These are phyloP conservation scores for Grosmannia serpens DNA, from an alignment of 2,329 filamentous ascomycete genomes.

Conservation along the genomic window DNA sequence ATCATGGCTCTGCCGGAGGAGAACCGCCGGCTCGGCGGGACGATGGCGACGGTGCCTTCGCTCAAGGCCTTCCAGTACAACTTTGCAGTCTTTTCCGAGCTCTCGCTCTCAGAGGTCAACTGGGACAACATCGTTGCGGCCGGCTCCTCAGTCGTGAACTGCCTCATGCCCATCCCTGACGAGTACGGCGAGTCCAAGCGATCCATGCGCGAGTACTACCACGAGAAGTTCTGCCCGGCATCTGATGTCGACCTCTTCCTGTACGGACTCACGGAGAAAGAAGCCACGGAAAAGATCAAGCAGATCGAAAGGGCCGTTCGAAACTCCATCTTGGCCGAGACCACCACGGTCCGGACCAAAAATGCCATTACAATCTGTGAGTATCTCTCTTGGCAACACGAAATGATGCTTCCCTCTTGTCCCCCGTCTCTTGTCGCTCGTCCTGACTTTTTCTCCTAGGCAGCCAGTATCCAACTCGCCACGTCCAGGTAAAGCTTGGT, in stretches of 20 bases:
- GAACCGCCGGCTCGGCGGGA: conserved; percentile 49
- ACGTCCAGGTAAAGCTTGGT: conserved; percentile 42
- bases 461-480: conserved; percentile 71
- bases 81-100: conserved; percentile 74
- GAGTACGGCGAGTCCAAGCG: conserved; percentile 52
- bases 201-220: conserved; percentile 61
- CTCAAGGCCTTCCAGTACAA: conserved; percentile 55
- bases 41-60: conserved; percentile 55
- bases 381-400: background rate
- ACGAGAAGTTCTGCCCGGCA: conserved; percentile 68
- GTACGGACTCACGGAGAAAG: conserved; percentile 64
- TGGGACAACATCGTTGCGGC: conserved; percentile 77
- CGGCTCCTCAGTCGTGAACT: conserved; percentile 71
- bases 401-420: background rate
- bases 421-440: background rate
- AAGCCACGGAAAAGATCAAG: conserved; percentile 74
- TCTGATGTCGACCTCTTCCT: conserved; percentile 83
- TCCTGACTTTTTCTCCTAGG: conserved; percentile 24
- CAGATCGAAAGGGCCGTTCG: conserved; percentile 65
- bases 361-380: conserved; percentile 70
- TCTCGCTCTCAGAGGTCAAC: conserved; percentile 60
- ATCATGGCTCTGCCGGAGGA: conserved; percentile 55
- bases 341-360: conserved; percentile 74
- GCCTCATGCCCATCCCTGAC: conserved; percentile 58
- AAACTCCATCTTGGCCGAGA: conserved; percentile 71